Evolutionary conservation across 2,329 filamentous ascomycete species (phyloP).

Genomic region (Hypoxylon sp.): DNA sequence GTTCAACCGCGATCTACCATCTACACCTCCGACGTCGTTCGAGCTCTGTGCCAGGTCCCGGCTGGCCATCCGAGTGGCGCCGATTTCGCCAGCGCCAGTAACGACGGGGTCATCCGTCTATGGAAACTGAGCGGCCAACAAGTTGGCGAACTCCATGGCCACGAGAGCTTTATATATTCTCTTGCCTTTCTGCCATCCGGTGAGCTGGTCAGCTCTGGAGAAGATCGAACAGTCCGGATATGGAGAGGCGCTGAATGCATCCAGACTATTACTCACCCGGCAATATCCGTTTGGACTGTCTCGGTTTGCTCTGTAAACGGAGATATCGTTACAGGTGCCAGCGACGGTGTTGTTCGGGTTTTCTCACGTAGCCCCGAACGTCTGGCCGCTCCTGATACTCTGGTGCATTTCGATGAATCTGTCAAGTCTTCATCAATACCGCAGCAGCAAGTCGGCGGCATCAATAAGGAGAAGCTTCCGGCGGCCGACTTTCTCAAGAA

Average conservation of each 20-base stretch:
- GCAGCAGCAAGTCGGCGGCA: constrained; percentile 82
- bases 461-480: constrained; percentile 93
- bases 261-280: constrained; percentile 96
- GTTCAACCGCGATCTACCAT: constrained; percentile 67
- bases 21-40: constrained; percentile 83
- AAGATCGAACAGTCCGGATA: constrained; percentile 92
- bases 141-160: constrained; percentile 83
- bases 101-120: constrained; percentile 88
- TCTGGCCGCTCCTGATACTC: constrained; percentile 74
- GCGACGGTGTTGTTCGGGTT: constrained; percentile 85
- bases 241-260: constrained; percentile 88
- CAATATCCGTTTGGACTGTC: constrained; percentile 95
- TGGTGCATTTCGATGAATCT: constrained; percentile 83
- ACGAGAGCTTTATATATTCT: constrained; percentile 96
- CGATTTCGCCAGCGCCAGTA: constrained; percentile 94
- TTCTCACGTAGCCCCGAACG: constrained; percentile 82
- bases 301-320: constrained; percentile 85
- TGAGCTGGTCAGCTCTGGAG: constrained; percentile 89
- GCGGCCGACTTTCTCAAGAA: constrained; percentile 86
- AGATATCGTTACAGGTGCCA: constrained; percentile 94
- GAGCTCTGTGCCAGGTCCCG: constrained; percentile 88
- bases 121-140: constrained; percentile 86
- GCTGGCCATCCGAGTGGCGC: constrained; percentile 81
- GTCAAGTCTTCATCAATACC: constrained; percentile 89
- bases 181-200: constrained; percentile 82